A percentile compares a stretch with the other conserved stretches of the same genome.
These are phyloP conservation scores for Magnusiomyces suaveolens DNA, from an alignment of 1,139 yeast genomes.

Conservation along the genomic window DNA sequence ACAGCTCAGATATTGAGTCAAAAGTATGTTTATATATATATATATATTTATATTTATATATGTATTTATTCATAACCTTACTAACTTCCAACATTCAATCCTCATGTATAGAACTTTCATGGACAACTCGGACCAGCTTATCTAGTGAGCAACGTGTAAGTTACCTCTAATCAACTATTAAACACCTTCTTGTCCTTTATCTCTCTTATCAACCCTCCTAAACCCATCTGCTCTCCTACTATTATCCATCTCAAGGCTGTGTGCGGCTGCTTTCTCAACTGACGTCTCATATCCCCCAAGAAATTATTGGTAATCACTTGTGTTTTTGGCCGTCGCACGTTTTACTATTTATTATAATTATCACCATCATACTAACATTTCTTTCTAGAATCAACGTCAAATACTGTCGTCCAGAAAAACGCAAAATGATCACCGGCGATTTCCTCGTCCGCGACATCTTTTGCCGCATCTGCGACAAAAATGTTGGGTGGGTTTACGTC, in stretches of 20 bases:
- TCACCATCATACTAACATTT: not conserved
- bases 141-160: constrained; percentile 33
- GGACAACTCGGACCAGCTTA: constrained; percentile 37
- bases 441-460: constrained; percentile 54
- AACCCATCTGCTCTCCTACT: too few species aligned
- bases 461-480: constrained; percentile 55
- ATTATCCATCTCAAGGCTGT: too few species aligned
- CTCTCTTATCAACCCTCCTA: too few species aligned
- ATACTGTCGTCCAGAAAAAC: constrained; percentile 28
- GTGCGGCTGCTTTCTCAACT: too few species aligned
- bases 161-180: too few species aligned
- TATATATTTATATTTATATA: too few species aligned
- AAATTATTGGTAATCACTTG: too few species aligned
- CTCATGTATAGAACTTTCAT: constrained; percentile 28
- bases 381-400: constrained; percentile 31
- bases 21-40: too few species aligned
- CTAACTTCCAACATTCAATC: not conserved
- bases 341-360: not conserved
- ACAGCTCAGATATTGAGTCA: constrained; percentile 30
- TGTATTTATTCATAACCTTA: not conserved
- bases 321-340: too few species aligned
- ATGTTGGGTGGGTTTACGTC: constrained; percentile 73
- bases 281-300: too few species aligned
- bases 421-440: constrained; percentile 60
- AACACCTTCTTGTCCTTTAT: too few species aligned